A percentile compares a stretch with the other conserved stretches of the same genome.
phyloP scores from a whole-genome alignment of 2,329 filamentous ascomycete genomes.

The Colletotrichum orbiculare region DNA sequence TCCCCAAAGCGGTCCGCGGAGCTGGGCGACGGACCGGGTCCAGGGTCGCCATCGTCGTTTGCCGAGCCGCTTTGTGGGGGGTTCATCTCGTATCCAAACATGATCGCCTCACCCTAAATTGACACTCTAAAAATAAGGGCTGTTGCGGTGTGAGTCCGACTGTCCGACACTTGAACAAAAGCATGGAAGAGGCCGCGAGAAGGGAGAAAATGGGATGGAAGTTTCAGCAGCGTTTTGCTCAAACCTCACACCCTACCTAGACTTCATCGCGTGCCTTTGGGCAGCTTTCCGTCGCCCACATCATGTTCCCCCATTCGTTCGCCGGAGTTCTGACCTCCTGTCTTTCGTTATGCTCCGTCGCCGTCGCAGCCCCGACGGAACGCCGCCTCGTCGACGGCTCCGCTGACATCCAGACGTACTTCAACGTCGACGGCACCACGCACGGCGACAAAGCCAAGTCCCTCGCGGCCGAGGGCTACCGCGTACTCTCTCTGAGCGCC shows the following conservation, averaged over 20 bases:
- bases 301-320: constrained; percentile 16
- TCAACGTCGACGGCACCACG: constrained; percentile 18
- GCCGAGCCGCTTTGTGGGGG: constrained; percentile 26
- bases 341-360: constrained; percentile 17
- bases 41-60: constrained; percentile 7
- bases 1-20: not conserved
- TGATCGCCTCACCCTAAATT: constrained; percentile 7
- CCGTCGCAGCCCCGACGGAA: constrained; percentile 5
- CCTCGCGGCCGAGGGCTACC: constrained; percentile 30
- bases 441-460: constrained; percentile 19
- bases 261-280: constrained; percentile 4
- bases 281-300: constrained; percentile 14
- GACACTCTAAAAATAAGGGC: constrained; percentile 22
- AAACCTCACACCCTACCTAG: not conserved
- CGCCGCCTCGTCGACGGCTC: constrained; percentile 10
- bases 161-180: not conserved
- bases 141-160: not conserved
- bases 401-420: constrained; percentile 12
- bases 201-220: not conserved
- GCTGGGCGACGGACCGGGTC: constrained; percentile 2
- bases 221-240: constrained; percentile 1
- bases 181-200: not conserved
- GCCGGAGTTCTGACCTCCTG: constrained; percentile 24
- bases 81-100: constrained; percentile 28
- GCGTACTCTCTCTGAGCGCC: constrained; percentile 36